Percentiles rank a stretch among this genome's conserved stretches.
These are phyloP conservation scores for Neurospora sp. DNA, from an alignment of 2,329 filamentous ascomycete genomes.

Conservation along the genomic window DNA sequence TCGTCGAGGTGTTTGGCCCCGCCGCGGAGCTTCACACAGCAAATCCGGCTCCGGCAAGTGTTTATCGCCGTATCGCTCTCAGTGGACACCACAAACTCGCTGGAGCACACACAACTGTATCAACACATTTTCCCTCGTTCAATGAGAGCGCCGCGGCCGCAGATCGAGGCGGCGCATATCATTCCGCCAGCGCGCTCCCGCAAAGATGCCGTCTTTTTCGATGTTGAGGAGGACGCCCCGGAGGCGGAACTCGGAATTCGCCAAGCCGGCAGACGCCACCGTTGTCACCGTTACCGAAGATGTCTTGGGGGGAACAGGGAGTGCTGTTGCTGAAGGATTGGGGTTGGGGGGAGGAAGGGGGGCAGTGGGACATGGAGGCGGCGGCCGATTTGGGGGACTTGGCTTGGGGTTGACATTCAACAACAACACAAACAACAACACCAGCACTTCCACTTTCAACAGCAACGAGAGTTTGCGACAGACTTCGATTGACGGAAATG, in stretches of 20 bases:
- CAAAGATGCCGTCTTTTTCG: constrained; percentile 25
- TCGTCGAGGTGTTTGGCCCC: not conserved
- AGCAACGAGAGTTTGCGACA: not conserved
- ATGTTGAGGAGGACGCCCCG: constrained; percentile 21
- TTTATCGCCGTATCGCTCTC: not conserved
- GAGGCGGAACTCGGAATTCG: constrained; percentile 8
- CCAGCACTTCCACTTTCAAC: not conserved
- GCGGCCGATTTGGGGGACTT: not conserved
- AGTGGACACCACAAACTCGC: not conserved
- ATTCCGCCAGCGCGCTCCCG: not conserved
- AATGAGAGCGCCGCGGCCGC: constrained; percentile 3
- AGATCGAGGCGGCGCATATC: constrained; percentile 3
- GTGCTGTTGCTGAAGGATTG: constrained; percentile 9
- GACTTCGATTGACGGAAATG: not conserved
- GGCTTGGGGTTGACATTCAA: constrained; percentile 2
- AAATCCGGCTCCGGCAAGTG: not conserved
- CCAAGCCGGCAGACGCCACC: not conserved
- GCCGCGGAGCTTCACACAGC: not conserved
- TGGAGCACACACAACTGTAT: not conserved
- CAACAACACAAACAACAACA: constrained; percentile 2
- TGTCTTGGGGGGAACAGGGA: constrained; percentile 3
- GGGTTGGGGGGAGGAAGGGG: not conserved
- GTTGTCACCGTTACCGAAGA: not conserved
- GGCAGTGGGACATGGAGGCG: not conserved
- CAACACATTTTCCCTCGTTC: not conserved